Base-by-base conservation (phyloP, 2,329 filamentous ascomycete species). In the Periconia sp. region DNA sequence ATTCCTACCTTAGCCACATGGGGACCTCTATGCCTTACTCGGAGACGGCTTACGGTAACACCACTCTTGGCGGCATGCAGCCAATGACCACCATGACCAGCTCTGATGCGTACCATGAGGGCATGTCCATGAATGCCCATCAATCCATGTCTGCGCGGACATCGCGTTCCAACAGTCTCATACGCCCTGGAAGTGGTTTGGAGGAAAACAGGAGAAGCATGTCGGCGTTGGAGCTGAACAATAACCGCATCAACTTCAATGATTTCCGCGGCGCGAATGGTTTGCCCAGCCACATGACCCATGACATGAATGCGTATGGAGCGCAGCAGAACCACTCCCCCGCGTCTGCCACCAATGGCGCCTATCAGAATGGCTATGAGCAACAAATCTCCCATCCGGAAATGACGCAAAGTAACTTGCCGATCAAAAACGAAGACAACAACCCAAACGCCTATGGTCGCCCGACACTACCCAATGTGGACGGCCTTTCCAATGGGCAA, bases 161-260 rank as follows among this genome's bases (percentile, higher is more conserved):
- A 7, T 80, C 78, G 49, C 68, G 78, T 47, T 77, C 78, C 19
- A 80, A 80, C 68, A 80, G 77, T 64, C 61, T 80, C 58, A 79
- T 79, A 52, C 74, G 73, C 15, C 76, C 77, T 17, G 65, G 63
- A 50, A 72, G 62, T 49, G 68, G 71, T 13, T 67, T 68, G 20
- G 69, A 71, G 45, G 70, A 74, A 47, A 71, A 73, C 52, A 62
- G 72, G 42, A 63, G 72, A 35, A 73, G 69, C 60, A 65, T 73
- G 61, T 72, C 69, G 9, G 66, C 65, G 9, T 55, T 73, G 40
- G 70, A 73, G 41, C 71, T 71, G 51, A 62, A 58, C 18, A 70
- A 68, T 11, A 53, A 59, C n/a, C 57, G 68, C 46, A 58, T 68
- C 44, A 73, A 70, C 57, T 71, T 69, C 58, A 71, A 72, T 47